A percentile compares a stretch with the other conserved stretches of the same genome.
These are phyloP conservation scores for Lodderomyces metapsilosis DNA, from an alignment of 1,139 yeast species.

Conservation along the genomic window DNA sequence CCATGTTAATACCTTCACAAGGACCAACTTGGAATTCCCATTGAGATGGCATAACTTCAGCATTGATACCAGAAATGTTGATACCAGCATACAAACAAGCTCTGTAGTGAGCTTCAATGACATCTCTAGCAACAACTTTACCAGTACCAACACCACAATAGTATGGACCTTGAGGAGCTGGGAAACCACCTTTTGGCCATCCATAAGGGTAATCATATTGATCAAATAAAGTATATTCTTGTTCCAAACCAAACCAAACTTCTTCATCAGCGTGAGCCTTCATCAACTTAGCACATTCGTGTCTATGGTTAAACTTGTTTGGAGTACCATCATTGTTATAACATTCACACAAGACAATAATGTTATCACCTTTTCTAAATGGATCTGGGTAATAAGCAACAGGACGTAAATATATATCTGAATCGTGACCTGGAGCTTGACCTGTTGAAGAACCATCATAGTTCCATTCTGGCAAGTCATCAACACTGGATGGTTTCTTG, in stretches of 20 bases:
- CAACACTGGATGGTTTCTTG: conserved; percentile 67
- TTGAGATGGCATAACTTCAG: conserved; percentile 99
- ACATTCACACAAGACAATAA: conserved; percentile 92
- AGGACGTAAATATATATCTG: conserved; percentile 93
- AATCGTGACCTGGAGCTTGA: conserved; percentile 98
- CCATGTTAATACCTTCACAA: conserved; percentile 92
- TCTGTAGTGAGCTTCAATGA: conserved; percentile 98
- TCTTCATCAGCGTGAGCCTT: conserved; percentile 82
- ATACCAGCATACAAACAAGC: conserved; percentile 95
- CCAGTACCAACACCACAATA: conserved; percentile 99
- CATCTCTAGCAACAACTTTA: conserved; percentile 96
- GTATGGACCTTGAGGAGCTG: conserved; percentile 99
- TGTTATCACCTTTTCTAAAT: conserved; percentile 96
- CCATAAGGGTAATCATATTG: conserved; percentile 88
- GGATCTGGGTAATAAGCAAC: conserved; percentile 94
- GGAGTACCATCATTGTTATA: conserved; percentile 99
- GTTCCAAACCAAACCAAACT: conserved; percentile 98
- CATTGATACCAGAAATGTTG: conserved; percentile 91
- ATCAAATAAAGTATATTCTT: conserved; percentile 96
- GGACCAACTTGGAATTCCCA: conserved; percentile 99
- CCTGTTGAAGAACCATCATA: conserved; percentile 98
- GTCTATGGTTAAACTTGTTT: conserved; percentile 97
- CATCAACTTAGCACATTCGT: conserved; percentile 94
- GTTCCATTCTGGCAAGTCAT: conserved; percentile 98
- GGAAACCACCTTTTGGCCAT: conserved; percentile 99